A percentile compares a stretch with the other conserved stretches of the same genome.
Conservation (phyloP, 176 grass and related monocot species). For the Microstegium vimineum region DNA sequence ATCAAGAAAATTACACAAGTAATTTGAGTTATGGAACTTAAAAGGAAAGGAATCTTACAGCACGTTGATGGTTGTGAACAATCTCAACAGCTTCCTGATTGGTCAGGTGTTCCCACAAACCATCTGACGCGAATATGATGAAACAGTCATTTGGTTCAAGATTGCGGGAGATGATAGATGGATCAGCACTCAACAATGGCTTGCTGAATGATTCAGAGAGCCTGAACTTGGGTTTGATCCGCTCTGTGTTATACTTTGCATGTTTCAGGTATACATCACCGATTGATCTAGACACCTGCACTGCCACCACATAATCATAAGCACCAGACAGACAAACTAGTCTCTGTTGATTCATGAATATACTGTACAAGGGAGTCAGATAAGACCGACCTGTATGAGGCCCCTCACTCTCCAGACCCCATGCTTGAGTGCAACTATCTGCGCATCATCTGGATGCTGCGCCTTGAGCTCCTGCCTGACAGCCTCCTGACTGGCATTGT, state of each 20-base stretch:
- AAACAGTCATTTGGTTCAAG: slow-evolving; percentile 77
- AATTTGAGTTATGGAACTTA: neutral
- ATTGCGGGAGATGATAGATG: slow-evolving; percentile 57
- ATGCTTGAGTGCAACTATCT: slow-evolving; percentile 85
- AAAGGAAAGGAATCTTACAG: slow-evolving; percentile 50
- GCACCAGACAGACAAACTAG: neutral
- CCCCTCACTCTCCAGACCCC: slow-evolving; percentile 93
- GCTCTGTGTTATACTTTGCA: slow-evolving; percentile 62
- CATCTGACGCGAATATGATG: slow-evolving; percentile 92
- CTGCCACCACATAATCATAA: neutral
- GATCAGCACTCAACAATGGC: slow-evolving; percentile 65
- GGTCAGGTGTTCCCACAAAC: slow-evolving; percentile 86
- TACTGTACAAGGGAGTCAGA: neutral
- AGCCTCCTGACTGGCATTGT: slow-evolving; percentile 77
- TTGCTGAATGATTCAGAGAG: slow-evolving; percentile 62
- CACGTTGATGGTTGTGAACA: slow-evolving; percentile 69
- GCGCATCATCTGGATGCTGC: slow-evolving; percentile 68
- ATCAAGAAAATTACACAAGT: neutral
- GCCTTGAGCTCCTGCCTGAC: slow-evolving; percentile 76
- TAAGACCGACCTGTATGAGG: slow-evolving; percentile 76
- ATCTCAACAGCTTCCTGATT: slow-evolving; percentile 87
- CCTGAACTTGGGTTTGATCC: slow-evolving; percentile 83
- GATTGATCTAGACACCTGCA: slow-evolving; percentile 90
- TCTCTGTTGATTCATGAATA: neutral
- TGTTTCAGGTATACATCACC: slow-evolving; percentile 86